Base-by-base conservation (phyloP, 495 filamentous ascomycete species). In the Peziza echinospora region DNA sequence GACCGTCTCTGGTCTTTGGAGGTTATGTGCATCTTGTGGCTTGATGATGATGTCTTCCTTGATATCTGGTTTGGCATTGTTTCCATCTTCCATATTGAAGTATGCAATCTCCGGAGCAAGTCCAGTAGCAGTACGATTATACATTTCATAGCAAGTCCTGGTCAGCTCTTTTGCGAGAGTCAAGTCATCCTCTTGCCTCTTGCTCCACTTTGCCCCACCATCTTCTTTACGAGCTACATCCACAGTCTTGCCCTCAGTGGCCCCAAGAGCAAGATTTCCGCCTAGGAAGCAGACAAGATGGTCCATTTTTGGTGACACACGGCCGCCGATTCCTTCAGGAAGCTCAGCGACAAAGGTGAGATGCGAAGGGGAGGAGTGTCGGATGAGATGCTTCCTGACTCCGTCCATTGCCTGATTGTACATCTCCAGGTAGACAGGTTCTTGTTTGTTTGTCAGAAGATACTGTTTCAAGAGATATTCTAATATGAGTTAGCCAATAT, bases 401-500 rank as follows among this genome's bases (percentile, higher is more conserved):
- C 91, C 89, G 26, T 64, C 65, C 21, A 96, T 66, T 5, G 86
- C 69, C 60, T 96, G 78, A 51, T 89, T 71, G 82, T 91, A 99
- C 74, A 99, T 80, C 3, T 87, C 81, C 41, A 76, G 68, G 62
- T 96, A 99, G 6, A 96, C 64, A 1, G 76, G 70, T 60, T 97
- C 89, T 52, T 84, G 69, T 60, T 81, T 75, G 19, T 78, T 79
- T 7, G 91, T 99, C 56, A 96, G 89, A 3, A 91, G 68, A 58
- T 89, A 93, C 59, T 96, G 87, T 63, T 96, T 96, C 65, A 96
- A 84, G 28, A 93, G 74, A 60, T 93, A 94, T 62, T 96, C 84
- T 76, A 34, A 23, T 44, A 22, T 26, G 5, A 22, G 11, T 52
- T 41, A 54, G 59, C 25, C 50, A 41, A 42, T 43, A 41, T 23